Conservation (phyloP, 1,284 basidiomycete genomes). For the Exobasidium rhododendri region DNA sequence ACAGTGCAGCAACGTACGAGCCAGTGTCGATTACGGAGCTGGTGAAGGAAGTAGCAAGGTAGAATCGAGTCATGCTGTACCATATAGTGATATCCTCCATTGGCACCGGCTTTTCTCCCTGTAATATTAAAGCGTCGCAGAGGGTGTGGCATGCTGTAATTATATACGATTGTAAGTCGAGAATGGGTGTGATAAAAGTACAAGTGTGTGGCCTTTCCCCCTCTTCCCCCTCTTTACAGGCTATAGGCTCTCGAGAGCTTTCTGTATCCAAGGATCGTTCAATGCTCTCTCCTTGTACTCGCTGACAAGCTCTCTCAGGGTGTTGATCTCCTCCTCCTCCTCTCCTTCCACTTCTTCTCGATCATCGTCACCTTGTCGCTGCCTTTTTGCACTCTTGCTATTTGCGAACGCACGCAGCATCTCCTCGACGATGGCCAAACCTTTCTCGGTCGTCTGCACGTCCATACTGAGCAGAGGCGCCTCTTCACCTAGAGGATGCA, state of each 20-base stretch:
- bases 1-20: background rate
- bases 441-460: conserved; percentile 69
- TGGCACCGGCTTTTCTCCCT: no score
- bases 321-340: conserved; percentile 62
- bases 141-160: no score
- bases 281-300: conserved; percentile 69
- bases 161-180: no score
- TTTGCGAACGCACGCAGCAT: conserved; percentile 65
- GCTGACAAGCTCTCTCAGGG: conserved; percentile 67
- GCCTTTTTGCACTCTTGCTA: background rate
- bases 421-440: conserved; percentile 74
- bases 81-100: no score
- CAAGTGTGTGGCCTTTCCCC: no score
- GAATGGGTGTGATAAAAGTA: no score
- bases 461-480: conserved; percentile 20
- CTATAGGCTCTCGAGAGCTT: conserved; percentile 59
- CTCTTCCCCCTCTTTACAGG: no score
- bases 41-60: background rate
- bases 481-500: conserved; percentile 18
- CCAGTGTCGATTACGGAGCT: background rate
- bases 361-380: conserved; percentile 63
- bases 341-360: conserved; percentile 64
- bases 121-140: no score
- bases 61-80: no score
- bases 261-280: conserved; percentile 72